Evolutionary conservation across 2,329 filamentous ascomycete species (phyloP), one percentile per base, ranked within the genome.

Genomic region (Boeremia exigua): DNA sequence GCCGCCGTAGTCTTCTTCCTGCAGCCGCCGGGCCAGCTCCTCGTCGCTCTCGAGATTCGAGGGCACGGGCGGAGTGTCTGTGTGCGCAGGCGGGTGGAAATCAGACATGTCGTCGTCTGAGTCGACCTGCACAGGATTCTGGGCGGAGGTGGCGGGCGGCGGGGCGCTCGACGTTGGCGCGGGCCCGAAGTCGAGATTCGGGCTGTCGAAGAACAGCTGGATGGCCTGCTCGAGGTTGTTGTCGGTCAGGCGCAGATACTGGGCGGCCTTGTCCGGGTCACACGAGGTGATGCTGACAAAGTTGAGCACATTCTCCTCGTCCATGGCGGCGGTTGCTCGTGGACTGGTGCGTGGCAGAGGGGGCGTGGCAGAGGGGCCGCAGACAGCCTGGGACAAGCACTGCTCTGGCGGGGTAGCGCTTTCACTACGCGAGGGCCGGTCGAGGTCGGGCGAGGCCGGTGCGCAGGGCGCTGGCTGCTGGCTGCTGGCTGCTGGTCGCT

Each of bases 121-220:
- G 63, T 92, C 89, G 60, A 96, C 84, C 64, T 89, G 84, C 59
- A 96, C 89, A 9, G 81, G 77, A 58, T 88, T 84, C 66, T 85
- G 77, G 6, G 66, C 62, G 34, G 82, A 81, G 4, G 60, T 47
- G 69, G 67, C 44, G 10, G 77, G 60, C 36, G 76, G 60, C 34
- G 76, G 62, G 11, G 78, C 70, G 28, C 75, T 70, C 33, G 76
- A 56, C 17, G 74, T 61, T 27, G 76, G 62, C 25, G 75, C 57
- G 34, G 67, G 73, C 23, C 77, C 77, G 54, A 81, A 77, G 68
- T 82, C 86, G 59, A 88, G 85, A 43, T 94, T 92, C 38, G 90
- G 91, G 72, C 90, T 95, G 71, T 96, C 92, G 75, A 92, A 98
- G 79, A 88, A 99, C 11, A 98, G 86, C 70, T 91, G 87, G 67